Evolutionary conservation across 2,329 filamentous ascomycete species (phyloP).

Genomic region (Capronia epimyces): DNA sequence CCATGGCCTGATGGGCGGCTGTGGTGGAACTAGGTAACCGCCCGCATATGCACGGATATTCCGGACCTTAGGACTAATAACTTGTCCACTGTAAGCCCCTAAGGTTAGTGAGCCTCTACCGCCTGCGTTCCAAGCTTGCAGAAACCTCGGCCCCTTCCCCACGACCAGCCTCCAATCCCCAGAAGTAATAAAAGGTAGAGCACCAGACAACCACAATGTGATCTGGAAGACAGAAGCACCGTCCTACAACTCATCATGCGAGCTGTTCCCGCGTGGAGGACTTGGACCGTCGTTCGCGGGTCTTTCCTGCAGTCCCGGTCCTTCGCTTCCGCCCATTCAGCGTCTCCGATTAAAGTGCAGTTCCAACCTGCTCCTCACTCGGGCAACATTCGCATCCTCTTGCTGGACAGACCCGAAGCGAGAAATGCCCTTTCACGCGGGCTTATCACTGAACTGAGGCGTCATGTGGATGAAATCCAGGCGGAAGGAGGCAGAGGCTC

Average conservation of each 20-base stretch:
- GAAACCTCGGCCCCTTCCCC: slow-evolving; percentile 2
- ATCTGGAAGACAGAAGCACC: background rate
- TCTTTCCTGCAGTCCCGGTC: slow-evolving; percentile 3
- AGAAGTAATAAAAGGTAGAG: background rate
- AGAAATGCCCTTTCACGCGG: slow-evolving; percentile 86
- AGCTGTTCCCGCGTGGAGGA: slow-evolving; percentile 7
- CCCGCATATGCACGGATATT: too few species aligned
- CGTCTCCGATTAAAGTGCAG: slow-evolving; percentile 55
- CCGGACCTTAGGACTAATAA: too few species aligned
- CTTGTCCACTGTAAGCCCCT: too few species aligned
- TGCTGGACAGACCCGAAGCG: slow-evolving; percentile 75
- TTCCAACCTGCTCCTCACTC: slow-evolving; percentile 70
- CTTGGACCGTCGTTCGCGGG: background rate
- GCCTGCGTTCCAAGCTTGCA: background rate
- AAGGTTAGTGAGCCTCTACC: too few species aligned
- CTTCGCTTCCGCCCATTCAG: slow-evolving; percentile 18
- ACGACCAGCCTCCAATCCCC: background rate
- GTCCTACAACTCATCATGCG: slow-evolving; percentile 16
- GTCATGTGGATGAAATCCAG: slow-evolving; percentile 67
- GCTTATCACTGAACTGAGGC: slow-evolving; percentile 65
- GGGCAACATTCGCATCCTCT: slow-evolving; percentile 81
- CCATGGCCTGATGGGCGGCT: background rate
- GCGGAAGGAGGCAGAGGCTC: slow-evolving; percentile 51
- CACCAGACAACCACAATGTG: background rate
- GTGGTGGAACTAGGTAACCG: too few species aligned